Percentiles rank a stretch among this genome's conserved stretches.
Evolutionary conservation across 768 basidiomycete species (phyloP).

Genomic region (Suillus subalutaceus): DNA sequence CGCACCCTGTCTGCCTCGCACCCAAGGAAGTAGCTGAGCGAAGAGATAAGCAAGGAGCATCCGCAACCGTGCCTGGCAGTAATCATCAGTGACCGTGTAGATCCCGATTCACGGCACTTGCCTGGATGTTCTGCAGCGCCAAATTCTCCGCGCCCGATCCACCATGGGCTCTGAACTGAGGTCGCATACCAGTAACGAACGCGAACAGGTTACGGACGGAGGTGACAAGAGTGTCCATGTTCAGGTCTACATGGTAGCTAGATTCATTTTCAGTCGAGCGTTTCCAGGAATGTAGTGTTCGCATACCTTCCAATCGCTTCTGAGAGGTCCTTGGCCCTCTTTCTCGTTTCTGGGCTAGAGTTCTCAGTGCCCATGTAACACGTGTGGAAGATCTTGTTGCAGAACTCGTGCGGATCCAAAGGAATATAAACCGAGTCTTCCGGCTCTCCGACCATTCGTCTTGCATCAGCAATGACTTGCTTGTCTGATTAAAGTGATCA

Average conservation of each 20-base stretch:
- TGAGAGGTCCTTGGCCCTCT: slow-evolving; percentile 84
- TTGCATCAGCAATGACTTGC: slow-evolving; percentile 89
- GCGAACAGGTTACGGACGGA: slow-evolving; percentile 83
- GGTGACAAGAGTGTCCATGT: slow-evolving; percentile 92
- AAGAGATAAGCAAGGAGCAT: slow-evolving; percentile 97
- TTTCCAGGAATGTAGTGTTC: neutral
- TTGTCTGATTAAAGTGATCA: slow-evolving; percentile 48
- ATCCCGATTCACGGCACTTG: slow-evolving; percentile 23
- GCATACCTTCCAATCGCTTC: slow-evolving; percentile 86
- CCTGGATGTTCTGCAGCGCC: slow-evolving; percentile 97
- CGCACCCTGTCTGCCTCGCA: slow-evolving; percentile 80
- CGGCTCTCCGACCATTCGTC: slow-evolving; percentile 85
- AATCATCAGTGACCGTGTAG: slow-evolving; percentile 6
- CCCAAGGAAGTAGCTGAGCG: slow-evolving; percentile 93
- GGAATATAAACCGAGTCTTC: slow-evolving; percentile 84
- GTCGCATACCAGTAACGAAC: slow-evolving; percentile 74
- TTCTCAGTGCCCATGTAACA: slow-evolving; percentile 99
- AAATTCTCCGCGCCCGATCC: slow-evolving; percentile 89
- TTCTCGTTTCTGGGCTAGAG: slow-evolving; percentile 83
- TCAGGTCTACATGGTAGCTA: slow-evolving; percentile 92
- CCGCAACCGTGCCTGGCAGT: slow-evolving; percentile 74
- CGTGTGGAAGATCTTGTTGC: slow-evolving; percentile 88
- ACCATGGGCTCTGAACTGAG: slow-evolving; percentile 84
- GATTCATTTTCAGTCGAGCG: slow-evolving; percentile 2
- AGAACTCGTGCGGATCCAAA: slow-evolving; percentile 85